These are phyloP conservation scores for Blastobotrys elegans DNA, from an alignment of 1,139 yeast genomes.

Conservation along the genomic window DNA sequence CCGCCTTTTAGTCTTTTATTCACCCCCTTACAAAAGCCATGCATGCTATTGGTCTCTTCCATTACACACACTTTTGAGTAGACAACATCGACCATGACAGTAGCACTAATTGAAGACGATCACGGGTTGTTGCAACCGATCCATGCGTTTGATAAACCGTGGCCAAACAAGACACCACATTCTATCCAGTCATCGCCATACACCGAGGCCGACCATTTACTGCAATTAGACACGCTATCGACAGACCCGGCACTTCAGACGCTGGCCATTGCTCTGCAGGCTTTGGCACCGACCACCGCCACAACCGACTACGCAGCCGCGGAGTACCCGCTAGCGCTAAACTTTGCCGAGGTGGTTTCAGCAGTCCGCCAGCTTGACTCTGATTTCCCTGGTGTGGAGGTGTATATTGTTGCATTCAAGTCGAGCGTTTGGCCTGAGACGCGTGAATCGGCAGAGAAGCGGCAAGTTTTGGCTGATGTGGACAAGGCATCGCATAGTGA, in stretches of 20 bases:
- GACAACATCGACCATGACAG: too few relatives aligned
- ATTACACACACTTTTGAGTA: too few relatives aligned
- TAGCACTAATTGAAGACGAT: conserved; percentile 12
- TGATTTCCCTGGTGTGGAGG: conserved; percentile 11
- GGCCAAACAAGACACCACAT: background rate
- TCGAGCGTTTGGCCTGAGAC: conserved; percentile 16
- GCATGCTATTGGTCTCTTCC: too few relatives aligned
- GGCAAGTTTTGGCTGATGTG: conserved; percentile 18
- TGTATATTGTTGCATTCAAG: conserved; percentile 17
- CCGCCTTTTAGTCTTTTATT: too few relatives aligned
- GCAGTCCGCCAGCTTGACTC: conserved; percentile 8
- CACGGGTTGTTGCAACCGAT: conserved; percentile 13
- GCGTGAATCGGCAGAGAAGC: conserved; percentile 14
- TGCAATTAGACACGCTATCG: conserved; percentile 12
- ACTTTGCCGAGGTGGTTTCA: conserved; percentile 12
- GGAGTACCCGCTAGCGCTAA: conserved; percentile 13
- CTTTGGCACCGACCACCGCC: conserved; percentile 4
- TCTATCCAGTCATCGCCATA: conserved; percentile 20
- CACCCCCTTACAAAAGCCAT: too few relatives aligned
- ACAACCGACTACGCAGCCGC: conserved; percentile 13
- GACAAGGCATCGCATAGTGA: conserved; percentile 21
- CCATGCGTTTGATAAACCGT: background rate
- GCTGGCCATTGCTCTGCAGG: conserved; percentile 16
- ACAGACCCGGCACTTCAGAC: conserved; percentile 8
- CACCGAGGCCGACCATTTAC: conserved; percentile 15